Conservation (phyloP, 225 moss, liverwort and hornwort genomes). For the Sphagnum contortum region DNA sequence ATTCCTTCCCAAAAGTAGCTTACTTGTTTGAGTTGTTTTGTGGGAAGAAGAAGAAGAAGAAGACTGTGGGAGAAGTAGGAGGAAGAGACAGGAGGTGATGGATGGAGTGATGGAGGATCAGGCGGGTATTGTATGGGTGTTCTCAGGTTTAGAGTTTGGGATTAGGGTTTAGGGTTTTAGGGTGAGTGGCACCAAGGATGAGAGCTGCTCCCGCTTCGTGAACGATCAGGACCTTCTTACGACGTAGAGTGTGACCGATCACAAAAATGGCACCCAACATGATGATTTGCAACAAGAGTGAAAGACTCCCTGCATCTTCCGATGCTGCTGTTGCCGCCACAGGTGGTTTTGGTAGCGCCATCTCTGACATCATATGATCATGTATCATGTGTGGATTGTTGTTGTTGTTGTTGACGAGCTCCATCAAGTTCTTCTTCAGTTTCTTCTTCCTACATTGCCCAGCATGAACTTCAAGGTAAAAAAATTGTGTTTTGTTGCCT, state of each 20-base stretch:
- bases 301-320: conserved; percentile 62
- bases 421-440: no score
- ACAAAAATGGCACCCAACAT: conserved; percentile 71
- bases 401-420: no score
- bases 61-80: background rate
- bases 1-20: no score
- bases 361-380: no score
- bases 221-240: conserved; percentile 65
- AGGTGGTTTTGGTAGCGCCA: background rate
- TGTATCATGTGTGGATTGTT: no score
- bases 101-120: background rate
- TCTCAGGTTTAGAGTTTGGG: background rate
- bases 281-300: conserved; percentile 69
- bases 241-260: conserved; percentile 59
- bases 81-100: background rate
- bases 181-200: conserved; percentile 43
- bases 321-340: background rate
- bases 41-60: background rate
- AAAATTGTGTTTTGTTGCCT: no score
- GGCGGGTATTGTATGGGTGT: background rate
- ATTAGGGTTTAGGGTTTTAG: no score
- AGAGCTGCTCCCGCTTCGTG: conserved; percentile 85
- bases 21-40: no score
- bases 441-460: no score
- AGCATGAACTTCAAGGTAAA: no score